Evolutionary conservation across 2,329 filamentous ascomycete species (phyloP).

Genomic region (Colletotrichum truncatum): DNA sequence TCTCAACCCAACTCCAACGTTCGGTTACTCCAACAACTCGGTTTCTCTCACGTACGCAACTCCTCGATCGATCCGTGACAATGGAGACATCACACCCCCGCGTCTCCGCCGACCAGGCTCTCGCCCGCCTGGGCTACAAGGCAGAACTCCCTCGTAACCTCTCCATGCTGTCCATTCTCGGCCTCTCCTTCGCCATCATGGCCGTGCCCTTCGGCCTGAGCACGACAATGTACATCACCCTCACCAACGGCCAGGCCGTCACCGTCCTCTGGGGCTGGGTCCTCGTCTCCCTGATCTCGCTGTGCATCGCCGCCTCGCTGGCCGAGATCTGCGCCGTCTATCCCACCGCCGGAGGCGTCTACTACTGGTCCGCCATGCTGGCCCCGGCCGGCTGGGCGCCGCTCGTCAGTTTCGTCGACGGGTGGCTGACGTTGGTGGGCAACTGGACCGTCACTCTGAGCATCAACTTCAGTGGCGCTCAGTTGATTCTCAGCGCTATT

Average conservation of each 20-base stretch:
- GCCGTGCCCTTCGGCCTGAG: conserved; percentile 74
- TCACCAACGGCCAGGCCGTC: conserved; percentile 74
- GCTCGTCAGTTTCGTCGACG: conserved; percentile 74
- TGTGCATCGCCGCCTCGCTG: conserved; percentile 71
- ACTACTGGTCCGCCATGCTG: conserved; percentile 78
- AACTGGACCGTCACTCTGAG: conserved; percentile 74
- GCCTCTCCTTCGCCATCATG: conserved; percentile 78
- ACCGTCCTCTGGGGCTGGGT: conserved; percentile 78
- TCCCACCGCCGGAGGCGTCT: conserved; percentile 74
- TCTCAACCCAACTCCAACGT: background rate
- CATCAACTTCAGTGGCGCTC: conserved; percentile 76
- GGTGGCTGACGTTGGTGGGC: conserved; percentile 77
- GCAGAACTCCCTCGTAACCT: conserved; percentile 61
- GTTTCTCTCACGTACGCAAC: no score
- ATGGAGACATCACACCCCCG: conserved; percentile 17
- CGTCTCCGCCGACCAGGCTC: conserved; percentile 35
- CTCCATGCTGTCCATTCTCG: conserved; percentile 67
- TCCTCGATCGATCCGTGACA: background rate
- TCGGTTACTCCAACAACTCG: background rate
- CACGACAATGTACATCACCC: conserved; percentile 74
- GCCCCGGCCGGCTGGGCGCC: conserved; percentile 72
- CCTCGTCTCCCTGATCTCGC: conserved; percentile 69
- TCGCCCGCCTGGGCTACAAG: conserved; percentile 56
- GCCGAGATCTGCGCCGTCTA: conserved; percentile 77
- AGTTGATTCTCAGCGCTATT: conserved; percentile 67